phyloP scores from a whole-genome alignment of 2,329 filamentous ascomycete genomes.

The Fusarium sambucinum region DNA sequence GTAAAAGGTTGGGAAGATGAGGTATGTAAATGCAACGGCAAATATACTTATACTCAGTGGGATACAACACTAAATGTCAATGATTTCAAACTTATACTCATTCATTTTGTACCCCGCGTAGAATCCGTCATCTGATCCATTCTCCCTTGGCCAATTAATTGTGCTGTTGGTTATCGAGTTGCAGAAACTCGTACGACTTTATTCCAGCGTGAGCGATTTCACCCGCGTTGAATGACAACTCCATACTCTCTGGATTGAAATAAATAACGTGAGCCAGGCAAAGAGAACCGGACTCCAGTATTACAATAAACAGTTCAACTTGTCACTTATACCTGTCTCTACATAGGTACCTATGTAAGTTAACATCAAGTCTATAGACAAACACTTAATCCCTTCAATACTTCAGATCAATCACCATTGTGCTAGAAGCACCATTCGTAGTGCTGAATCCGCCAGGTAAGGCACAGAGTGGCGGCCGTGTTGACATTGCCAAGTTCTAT shows the following conservation, averaged over 20 bases:
- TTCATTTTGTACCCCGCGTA: not conserved
- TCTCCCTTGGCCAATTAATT: conserved; percentile 6
- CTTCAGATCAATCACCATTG: accelerated
- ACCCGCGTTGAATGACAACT: not conserved
- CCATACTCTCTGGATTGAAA: not conserved
- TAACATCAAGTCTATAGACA: not conserved
- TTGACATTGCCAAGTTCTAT: not conserved
- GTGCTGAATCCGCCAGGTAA: not conserved
- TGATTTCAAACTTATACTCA: not conserved
- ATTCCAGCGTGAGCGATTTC: not conserved
- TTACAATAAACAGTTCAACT: not conserved
- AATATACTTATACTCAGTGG: not conserved
- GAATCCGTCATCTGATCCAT: not conserved
- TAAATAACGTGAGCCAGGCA: not conserved
- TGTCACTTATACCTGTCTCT: not conserved
- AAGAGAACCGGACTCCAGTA: too few species aligned
- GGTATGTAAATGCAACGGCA: not conserved
- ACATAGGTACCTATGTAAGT: too few species aligned
- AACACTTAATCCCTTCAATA: not conserved
- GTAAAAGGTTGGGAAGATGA: not conserved
- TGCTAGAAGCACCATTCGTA: accelerated
- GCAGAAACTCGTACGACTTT: conserved; percentile 15
- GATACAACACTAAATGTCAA: not conserved
- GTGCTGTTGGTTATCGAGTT: not conserved
- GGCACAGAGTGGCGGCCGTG: not conserved